Evolutionary conservation across 2,329 filamentous ascomycete genomes (phyloP).

Genomic region (Dothistroma pini): DNA sequence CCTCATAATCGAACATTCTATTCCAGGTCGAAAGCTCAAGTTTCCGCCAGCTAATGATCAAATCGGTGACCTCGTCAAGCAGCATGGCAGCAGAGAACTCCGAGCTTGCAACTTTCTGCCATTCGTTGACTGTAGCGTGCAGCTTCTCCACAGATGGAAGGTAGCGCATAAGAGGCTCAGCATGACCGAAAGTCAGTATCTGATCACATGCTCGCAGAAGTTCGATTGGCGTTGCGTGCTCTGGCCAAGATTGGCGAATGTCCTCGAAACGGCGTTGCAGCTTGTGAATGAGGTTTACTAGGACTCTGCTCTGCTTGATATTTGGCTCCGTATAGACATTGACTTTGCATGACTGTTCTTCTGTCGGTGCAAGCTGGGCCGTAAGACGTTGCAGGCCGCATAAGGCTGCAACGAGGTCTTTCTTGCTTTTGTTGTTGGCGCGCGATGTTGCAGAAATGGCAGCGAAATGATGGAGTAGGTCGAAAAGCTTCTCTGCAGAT

Average conservation of each 20-base stretch:
- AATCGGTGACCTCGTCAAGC: slow-evolving; percentile 73
- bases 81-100: slow-evolving; percentile 66
- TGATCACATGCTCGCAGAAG: slow-evolving; percentile 72
- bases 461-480: neutral
- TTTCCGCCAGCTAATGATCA: slow-evolving; percentile 84
- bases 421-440: slow-evolving; percentile 1
- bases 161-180: slow-evolving; percentile 80
- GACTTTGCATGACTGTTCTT: slow-evolving; percentile 17
- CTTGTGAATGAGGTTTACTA: slow-evolving; percentile 65
- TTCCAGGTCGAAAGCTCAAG: slow-evolving; percentile 92
- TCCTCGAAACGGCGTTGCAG: slow-evolving; percentile 69
- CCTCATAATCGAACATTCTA: slow-evolving; percentile 79
- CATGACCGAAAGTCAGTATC: slow-evolving; percentile 69
- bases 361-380: neutral
- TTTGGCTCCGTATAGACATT: slow-evolving; percentile 91
- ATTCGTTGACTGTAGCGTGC: slow-evolving; percentile 81
- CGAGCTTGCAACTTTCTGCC: slow-evolving; percentile 88
- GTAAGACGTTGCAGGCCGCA: slow-evolving; percentile 1
- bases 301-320: slow-evolving; percentile 66
- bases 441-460: neutral
- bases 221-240: slow-evolving; percentile 76
- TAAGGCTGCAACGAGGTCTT: slow-evolving; percentile 6
- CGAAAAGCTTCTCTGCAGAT: neutral
- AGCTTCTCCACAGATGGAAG: slow-evolving; percentile 85
- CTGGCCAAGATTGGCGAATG: slow-evolving; percentile 61